A percentile compares a stretch with the other conserved stretches of the same genome.
phyloP scores from a whole-genome alignment of 1,284 basidiomycete genomes.

The Cutaneotrichosporon arboriforme region DNA sequence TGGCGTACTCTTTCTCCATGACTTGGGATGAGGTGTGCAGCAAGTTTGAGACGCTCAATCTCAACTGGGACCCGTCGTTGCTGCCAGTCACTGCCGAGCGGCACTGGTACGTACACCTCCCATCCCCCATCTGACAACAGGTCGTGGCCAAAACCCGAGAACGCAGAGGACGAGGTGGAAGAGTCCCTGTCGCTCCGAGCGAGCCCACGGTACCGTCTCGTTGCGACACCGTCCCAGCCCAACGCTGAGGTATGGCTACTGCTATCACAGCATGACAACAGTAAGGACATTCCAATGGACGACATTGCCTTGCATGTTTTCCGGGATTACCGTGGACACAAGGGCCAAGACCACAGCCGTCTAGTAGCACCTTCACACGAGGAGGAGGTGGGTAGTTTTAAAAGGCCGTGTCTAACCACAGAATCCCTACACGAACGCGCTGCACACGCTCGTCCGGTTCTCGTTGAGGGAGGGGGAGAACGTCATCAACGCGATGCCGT shows the following conservation, averaged over 20 bases:
- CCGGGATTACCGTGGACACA: constrained; percentile 28
- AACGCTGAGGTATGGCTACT: constrained; percentile 64
- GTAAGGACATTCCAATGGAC: constrained; percentile 56
- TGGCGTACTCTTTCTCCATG: constrained; percentile 31
- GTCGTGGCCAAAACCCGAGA: constrained; percentile 52
- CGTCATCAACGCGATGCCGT: constrained; percentile 27
- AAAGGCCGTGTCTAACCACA: neutral
- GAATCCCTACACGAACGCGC: constrained; percentile 63
- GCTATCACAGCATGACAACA: constrained; percentile 66
- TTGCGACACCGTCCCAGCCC: constrained; percentile 11
- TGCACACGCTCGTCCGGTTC: constrained; percentile 59
- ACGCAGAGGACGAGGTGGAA: neutral
- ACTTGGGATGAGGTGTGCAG: constrained; percentile 69
- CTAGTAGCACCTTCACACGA: constrained; percentile 5
- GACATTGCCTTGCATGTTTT: constrained; percentile 66
- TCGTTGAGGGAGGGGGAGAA: constrained; percentile 22
- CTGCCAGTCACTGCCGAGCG: constrained; percentile 56
- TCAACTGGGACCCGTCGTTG: constrained; percentile 76
- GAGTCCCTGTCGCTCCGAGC: constrained; percentile 3
- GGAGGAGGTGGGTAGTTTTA: constrained; percentile 10
- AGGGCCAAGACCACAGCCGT: neutral
- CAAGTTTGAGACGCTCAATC: constrained; percentile 73
- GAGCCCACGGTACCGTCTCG: constrained; percentile 28
- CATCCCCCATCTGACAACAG: constrained; percentile 39
- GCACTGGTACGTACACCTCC: constrained; percentile 61